Percentiles rank a stretch among this genome's conserved stretches.
These are phyloP conservation scores for Sordariomycetes sp. DNA, from an alignment of 2,329 filamentous ascomycete species.

Conservation along the genomic window DNA sequence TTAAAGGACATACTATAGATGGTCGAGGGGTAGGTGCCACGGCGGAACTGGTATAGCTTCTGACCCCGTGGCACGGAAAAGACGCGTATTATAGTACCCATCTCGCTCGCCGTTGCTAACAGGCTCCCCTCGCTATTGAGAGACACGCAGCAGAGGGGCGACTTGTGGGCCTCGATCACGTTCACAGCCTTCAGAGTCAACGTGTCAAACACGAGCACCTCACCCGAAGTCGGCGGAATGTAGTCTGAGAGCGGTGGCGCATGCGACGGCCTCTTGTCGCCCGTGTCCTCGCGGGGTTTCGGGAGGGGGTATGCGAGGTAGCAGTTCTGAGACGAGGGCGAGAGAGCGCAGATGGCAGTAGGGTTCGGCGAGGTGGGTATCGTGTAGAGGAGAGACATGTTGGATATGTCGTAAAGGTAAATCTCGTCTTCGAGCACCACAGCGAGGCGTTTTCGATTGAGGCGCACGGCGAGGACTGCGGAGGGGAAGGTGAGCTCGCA, in stretches of 20 bases:
- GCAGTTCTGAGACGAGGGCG: constrained; percentile 89
- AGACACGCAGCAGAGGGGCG: constrained; percentile 80
- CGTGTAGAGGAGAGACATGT: constrained; percentile 89
- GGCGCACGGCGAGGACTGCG: constrained; percentile 83
- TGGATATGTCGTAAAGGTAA: constrained; percentile 97
- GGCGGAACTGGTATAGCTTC: constrained; percentile 91
- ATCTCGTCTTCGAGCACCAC: constrained; percentile 94
- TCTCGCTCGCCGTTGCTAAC: constrained; percentile 90
- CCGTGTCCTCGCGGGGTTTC: constrained; percentile 51
- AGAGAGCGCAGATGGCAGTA: constrained; percentile 81
- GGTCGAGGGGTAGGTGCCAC: constrained; percentile 87
- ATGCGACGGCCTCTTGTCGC: constrained; percentile 59
- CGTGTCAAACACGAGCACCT: constrained; percentile 88
- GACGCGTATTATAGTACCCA: constrained; percentile 92
- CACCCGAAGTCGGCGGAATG: constrained; percentile 75
- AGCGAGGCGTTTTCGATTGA: constrained; percentile 89
- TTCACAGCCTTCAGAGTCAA: constrained; percentile 85
- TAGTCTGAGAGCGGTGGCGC: constrained; percentile 73
- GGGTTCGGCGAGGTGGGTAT: constrained; percentile 93
- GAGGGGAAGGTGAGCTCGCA: constrained; percentile 98
- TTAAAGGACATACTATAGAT: constrained; percentile 99
- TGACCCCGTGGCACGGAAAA: constrained; percentile 85
- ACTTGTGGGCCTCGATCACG: constrained; percentile 88
- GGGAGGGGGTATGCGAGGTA: constrained; percentile 91
- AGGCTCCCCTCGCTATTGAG: constrained; percentile 88